These are phyloP conservation scores for Tuber calosporum DNA, from an alignment of 495 filamentous ascomycete species.

Conservation along the genomic window DNA sequence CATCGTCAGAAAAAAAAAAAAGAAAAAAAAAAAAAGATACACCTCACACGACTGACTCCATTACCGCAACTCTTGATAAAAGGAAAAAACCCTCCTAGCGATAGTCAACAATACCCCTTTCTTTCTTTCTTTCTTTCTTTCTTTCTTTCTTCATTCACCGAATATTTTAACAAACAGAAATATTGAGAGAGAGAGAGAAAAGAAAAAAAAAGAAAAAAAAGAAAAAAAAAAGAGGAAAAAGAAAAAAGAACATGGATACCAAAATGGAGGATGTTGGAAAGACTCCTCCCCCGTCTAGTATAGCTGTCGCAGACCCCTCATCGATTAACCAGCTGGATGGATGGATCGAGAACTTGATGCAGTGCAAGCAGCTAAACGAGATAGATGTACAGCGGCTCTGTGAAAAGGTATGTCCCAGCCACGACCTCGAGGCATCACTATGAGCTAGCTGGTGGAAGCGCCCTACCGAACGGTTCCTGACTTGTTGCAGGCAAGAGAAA, in stretches of 20 bases:
- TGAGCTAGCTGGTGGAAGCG: conserved; percentile 14
- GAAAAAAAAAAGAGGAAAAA: not conserved
- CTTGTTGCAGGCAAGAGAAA: conserved; percentile 71
- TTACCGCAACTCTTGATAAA: conserved; percentile 17
- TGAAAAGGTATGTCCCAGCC: conserved; percentile 67
- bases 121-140: not conserved
- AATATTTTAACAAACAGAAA: not conserved
- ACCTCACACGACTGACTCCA: conserved; percentile 26
- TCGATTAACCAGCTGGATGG: conserved; percentile 90
- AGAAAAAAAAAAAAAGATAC: conserved; percentile 7
- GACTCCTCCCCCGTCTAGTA: conserved; percentile 69
- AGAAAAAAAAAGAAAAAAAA: not conserved
- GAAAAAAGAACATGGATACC: conserved; percentile 64
- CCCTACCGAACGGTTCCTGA: conserved; percentile 22
- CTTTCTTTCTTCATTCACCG: not conserved
- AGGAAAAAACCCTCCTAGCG: not conserved
- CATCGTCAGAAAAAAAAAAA: not conserved
- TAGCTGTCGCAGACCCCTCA: conserved; percentile 69
- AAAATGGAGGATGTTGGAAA: conserved; percentile 97
- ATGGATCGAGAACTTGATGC: conserved; percentile 98
- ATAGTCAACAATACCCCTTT: not conserved
- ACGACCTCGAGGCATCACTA: conserved; percentile 5
- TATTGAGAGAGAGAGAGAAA: not conserved
- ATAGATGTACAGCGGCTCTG: conserved; percentile 91
- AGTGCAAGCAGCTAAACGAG: conserved; percentile 94